Evolutionary conservation across 106 monocot genomes (phyloP).

Genomic region (Dendrobium nobile): DNA sequence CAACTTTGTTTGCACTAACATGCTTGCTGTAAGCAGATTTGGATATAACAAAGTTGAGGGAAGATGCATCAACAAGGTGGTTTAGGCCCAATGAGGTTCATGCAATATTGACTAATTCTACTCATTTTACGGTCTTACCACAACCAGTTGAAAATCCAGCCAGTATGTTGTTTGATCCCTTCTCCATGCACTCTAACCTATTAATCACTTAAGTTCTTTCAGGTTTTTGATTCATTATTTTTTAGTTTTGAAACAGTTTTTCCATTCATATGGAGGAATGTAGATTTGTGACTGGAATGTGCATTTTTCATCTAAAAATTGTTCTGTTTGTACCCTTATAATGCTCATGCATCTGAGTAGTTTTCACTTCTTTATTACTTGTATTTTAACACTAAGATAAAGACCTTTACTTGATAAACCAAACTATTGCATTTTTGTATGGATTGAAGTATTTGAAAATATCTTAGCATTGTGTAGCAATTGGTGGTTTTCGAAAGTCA

Average conservation of each 20-base stretch:
- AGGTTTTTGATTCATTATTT: neutral
- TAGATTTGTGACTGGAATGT: neutral
- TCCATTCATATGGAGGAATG: neutral
- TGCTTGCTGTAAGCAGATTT: constrained; percentile 31
- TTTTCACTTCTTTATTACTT: neutral
- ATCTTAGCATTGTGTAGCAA: no score
- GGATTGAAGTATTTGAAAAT: no score
- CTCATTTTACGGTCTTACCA: constrained; percentile 47
- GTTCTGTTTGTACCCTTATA: no score
- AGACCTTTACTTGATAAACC: no score
- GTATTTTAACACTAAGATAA: no score
- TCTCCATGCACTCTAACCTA: neutral
- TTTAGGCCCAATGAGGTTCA: constrained; percentile 82
- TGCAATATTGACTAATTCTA: constrained; percentile 66
- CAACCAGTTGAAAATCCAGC: constrained; percentile 53
- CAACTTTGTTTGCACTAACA: constrained; percentile 3
- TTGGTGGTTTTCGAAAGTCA: no score
- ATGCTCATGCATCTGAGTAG: neutral
- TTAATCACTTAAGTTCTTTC: neutral
- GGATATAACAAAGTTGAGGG: constrained; percentile 39
- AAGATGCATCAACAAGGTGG: constrained; percentile 59
- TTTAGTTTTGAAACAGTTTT: neutral
- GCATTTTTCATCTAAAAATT: no score
- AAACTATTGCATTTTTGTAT: no score
- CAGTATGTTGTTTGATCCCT: constrained; percentile 32